Evolutionary conservation across 805 yeast species (phyloP).

Genomic region (Metschnikowia bowlesiae): DNA sequence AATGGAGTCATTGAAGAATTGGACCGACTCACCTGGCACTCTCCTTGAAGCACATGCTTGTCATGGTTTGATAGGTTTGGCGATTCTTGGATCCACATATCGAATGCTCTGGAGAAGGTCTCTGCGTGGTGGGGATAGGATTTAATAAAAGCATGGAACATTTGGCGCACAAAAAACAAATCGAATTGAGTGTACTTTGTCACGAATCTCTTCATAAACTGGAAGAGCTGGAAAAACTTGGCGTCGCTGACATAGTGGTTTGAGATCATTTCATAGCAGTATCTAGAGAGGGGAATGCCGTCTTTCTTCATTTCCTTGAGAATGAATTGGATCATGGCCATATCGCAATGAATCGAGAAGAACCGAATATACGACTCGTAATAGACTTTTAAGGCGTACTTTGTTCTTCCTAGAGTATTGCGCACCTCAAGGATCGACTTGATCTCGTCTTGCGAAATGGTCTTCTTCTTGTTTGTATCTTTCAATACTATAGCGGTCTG

Average conservation of each 20-base stretch:
- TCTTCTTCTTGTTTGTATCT: conserved; percentile 25
- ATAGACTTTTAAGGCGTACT: conserved; percentile 21
- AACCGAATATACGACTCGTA: conserved; percentile 28
- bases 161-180: conserved; percentile 19
- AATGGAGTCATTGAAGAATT: conserved; percentile 28
- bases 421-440: conserved; percentile 15
- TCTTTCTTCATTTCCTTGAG: conserved; percentile 24
- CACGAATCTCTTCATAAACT: conserved; percentile 20
- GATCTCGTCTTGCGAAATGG: conserved; percentile 24
- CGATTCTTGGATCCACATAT: conserved; percentile 18
- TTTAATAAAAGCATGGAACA: conserved; percentile 29
- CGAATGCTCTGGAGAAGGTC: conserved; percentile 18
- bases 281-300: conserved; percentile 19
- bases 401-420: conserved; percentile 10
- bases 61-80: conserved; percentile 5
- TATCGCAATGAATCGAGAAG: conserved; percentile 25
- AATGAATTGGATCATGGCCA: conserved; percentile 25
- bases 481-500: conserved; percentile 25
- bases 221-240: conserved; percentile 27
- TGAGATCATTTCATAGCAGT: conserved; percentile 21
- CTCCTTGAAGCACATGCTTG: conserved; percentile 11
- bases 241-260: conserved; percentile 23
- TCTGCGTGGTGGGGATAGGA: conserved; percentile 31
- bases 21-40: conserved; percentile 18
- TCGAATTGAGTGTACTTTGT: conserved; percentile 18